Base-by-base conservation (phyloP, 2,329 filamentous ascomycete genomes). In the Diaporthe velutina region DNA sequence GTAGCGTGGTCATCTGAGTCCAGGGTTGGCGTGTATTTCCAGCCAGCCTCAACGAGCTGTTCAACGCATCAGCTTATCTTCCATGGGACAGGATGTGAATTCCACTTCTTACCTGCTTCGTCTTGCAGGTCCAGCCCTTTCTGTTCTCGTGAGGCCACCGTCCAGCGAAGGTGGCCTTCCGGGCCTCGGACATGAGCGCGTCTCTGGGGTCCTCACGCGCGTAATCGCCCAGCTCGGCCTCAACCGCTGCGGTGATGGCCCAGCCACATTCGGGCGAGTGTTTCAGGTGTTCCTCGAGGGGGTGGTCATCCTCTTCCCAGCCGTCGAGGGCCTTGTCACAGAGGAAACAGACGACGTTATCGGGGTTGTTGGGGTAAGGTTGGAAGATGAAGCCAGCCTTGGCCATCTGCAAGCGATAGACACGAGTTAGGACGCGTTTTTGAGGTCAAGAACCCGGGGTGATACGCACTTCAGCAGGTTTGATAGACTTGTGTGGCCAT, bases 131-230 rank as follows among this genome's bases (percentile, higher is more conserved):
- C 95, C 95, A 98, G 8, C 93, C 95, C 80, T 92, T 93, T 85
- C 97, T 98, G 2, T 87, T 87, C 77, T 99, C 96, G 79, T 99
- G 94, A 0, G 96, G 95, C 97, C 97, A 99, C 78, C 89, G 88
- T 19, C 90, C 90, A n/a, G 88, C 90, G 83, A 98, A 99, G 0
- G 97, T 99, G 30, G 91, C 91, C 80, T 91, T 92, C 78, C 97
- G 91, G 38, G 96, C 96, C 64, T 93, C 91, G 52, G 92, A 85
- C 88, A 98, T 93, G 72, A 88, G 86, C 9, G 92, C 86, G 70
- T 91, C 90, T 71, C 91, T 90, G 0, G 97, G 97, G 80, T 98
- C 94, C 77, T 95, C 91, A 78, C 92, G 87, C 68, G 86, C 88
- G 73, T 92, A 91, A 57, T 93, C 91, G 72, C 89, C 88, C 35